Conservation (phyloP, 495 filamentous ascomycete species). For the Penicillium bialowiezense region DNA sequence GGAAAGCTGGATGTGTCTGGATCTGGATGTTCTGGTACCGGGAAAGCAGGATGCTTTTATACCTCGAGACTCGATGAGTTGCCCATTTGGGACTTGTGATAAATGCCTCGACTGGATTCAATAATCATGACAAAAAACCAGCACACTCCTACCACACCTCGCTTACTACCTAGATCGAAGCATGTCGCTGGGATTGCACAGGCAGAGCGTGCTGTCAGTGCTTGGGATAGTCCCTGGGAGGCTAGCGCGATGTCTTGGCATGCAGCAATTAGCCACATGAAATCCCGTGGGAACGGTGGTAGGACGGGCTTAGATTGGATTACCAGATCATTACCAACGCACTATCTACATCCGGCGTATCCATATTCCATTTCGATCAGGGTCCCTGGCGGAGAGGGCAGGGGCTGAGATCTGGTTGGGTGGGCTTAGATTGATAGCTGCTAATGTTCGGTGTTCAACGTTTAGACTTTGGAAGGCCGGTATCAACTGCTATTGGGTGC, state of each 20-base stretch:
- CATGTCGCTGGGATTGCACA: not conserved
- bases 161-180: not conserved
- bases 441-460: not conserved
- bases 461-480: not conserved
- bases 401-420: not conserved
- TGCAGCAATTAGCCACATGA: not conserved
- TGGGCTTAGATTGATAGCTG: not conserved
- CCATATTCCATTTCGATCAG: not conserved
- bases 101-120: not conserved
- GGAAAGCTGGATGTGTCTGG: not conserved
- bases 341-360: not conserved
- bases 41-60: not conserved
- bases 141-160: not conserved
- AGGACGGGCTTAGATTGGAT: not conserved
- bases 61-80: not conserved
- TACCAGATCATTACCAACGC: not conserved
- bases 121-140: constrained; percentile 4
- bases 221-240: not conserved
- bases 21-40: not conserved
- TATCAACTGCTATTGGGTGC: too few species aligned
- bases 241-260: constrained; percentile 3
- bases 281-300: not conserved
- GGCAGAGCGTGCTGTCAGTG: not conserved
- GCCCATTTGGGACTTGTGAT: too few species aligned
- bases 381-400: not conserved